Evolutionary conservation across 2,329 filamentous ascomycete species (phyloP).

Genomic region (Scorias spongiosa): DNA sequence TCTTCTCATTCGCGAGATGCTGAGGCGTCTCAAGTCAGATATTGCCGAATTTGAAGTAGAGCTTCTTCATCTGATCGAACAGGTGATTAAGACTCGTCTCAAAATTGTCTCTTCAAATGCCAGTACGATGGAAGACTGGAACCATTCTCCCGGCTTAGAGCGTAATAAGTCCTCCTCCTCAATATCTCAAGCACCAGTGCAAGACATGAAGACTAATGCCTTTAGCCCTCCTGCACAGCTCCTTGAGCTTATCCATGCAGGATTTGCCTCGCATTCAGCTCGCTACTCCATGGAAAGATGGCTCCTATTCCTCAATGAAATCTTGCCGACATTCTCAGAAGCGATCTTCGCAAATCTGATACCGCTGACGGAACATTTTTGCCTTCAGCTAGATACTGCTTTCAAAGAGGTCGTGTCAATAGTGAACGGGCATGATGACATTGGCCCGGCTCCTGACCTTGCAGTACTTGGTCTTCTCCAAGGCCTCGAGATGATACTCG

Average conservation of each 20-base stretch:
- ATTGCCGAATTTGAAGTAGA: slow-evolving; percentile 25
- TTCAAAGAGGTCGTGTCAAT: slow-evolving; percentile 56
- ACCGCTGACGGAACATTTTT: slow-evolving; percentile 80
- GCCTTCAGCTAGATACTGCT: slow-evolving; percentile 55
- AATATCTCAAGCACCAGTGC: too few relatives aligned
- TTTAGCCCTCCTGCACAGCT: slow-evolving; percentile 49
- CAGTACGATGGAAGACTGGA: too few relatives aligned
- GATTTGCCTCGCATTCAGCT: slow-evolving; percentile 59
- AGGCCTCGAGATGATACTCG: slow-evolving; percentile 79
- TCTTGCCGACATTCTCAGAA: slow-evolving; percentile 68
- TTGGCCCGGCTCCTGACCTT: slow-evolving; percentile 10
- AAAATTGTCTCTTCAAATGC: too few relatives aligned
- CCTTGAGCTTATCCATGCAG: slow-evolving; percentile 71
- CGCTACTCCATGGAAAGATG: slow-evolving; percentile 76
- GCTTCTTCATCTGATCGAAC: slow-evolving; percentile 63
- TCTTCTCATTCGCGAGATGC: slow-evolving; percentile 11
- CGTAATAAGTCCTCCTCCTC: too few relatives aligned
- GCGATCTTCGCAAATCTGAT: slow-evolving; percentile 82
- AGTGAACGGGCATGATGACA: slow-evolving; percentile 28
- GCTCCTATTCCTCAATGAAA: slow-evolving; percentile 72
- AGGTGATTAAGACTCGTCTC: slow-evolving; percentile 48
- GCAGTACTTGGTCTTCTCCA: slow-evolving; percentile 47
- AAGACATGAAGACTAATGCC: background rate
- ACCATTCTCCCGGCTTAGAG: too few relatives aligned
- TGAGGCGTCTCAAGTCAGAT: slow-evolving; percentile 8